A percentile compares a stretch with the other conserved stretches of the same genome.
phyloP scores from a whole-genome alignment of 805 yeast species.

The Zygotorulaspora florentina region DNA sequence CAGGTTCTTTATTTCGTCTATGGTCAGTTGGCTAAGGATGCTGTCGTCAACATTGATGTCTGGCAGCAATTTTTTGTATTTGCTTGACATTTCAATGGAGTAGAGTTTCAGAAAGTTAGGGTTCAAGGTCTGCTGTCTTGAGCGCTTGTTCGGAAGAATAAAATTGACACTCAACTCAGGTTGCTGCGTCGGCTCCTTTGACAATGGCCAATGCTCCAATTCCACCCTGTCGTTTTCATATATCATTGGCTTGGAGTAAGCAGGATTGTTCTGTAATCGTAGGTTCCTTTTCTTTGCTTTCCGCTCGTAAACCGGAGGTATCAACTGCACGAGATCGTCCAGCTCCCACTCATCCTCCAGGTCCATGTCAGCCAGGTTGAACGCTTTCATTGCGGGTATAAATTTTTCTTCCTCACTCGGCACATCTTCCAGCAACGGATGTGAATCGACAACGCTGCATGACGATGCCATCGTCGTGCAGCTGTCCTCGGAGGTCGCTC shows the following conservation, averaged over 20 bases:
- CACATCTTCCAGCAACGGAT: conserved; percentile 9
- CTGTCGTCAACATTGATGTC: conserved; percentile 31
- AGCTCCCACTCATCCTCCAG: conserved; percentile 17
- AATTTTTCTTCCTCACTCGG: conserved; percentile 3
- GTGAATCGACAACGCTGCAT: conserved; percentile 6
- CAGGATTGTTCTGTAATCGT: background rate
- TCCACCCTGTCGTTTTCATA: conserved; percentile 20
- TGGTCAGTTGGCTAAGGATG: conserved; percentile 21
- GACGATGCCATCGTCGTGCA: conserved; percentile 4
- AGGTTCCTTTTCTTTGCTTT: background rate
- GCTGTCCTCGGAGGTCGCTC: conserved; percentile 11
- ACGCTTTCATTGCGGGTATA: conserved; percentile 10
- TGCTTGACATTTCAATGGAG: conserved; percentile 28
- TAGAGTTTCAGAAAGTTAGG: conserved; percentile 30
- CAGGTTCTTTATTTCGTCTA: conserved; percentile 21
- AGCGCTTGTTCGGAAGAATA: conserved; percentile 23
- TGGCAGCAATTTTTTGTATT: conserved; percentile 25
- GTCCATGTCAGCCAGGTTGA: conserved; percentile 27
- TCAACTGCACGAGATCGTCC: conserved; percentile 19
- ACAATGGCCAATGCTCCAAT: conserved; percentile 30
- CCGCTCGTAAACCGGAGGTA: conserved; percentile 24
- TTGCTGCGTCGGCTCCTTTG: background rate
- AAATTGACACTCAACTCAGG: conserved; percentile 1
- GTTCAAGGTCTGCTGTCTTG: conserved; percentile 27
- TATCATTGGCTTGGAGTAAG: conserved; percentile 1